A percentile compares a stretch with the other conserved stretches of the same genome.
Evolutionary conservation across 495 filamentous ascomycete species (phyloP).

Genomic region (Hypoxylon lienhwacheense): DNA sequence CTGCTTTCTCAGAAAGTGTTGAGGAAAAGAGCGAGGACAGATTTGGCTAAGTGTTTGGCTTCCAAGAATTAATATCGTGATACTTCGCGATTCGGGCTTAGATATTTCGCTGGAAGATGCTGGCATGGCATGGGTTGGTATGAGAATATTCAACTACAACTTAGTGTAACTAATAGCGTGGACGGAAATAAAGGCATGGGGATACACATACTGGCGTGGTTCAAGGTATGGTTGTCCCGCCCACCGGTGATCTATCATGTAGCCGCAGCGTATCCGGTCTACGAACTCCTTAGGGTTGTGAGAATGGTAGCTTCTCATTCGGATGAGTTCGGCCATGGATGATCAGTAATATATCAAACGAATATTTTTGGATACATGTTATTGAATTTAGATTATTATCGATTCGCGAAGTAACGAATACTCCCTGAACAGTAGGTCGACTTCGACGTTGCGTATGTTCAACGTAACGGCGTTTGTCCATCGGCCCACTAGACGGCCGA

Average conservation of each 20-base stretch:
- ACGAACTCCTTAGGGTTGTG: background rate
- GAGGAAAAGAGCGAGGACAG: background rate
- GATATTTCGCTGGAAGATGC: background rate
- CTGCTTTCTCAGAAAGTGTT: background rate
- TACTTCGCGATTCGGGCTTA: background rate
- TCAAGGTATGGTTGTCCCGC: background rate
- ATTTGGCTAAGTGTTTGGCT: background rate
- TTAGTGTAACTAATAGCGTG: no score
- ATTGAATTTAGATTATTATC: slow-evolving; percentile 2
- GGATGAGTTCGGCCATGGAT: slow-evolving; percentile 11
- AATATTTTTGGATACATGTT: background rate
- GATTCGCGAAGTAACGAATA: slow-evolving; percentile 23
- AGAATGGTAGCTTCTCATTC: background rate
- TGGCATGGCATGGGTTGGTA: background rate
- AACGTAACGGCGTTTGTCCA: slow-evolving; percentile 26
- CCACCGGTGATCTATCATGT: slow-evolving; percentile 5
- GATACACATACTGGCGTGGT: background rate
- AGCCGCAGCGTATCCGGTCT: slow-evolving; percentile 10
- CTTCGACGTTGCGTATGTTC: slow-evolving; percentile 26
- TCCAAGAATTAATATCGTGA: slow-evolving; percentile 1
- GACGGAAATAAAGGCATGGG: background rate
- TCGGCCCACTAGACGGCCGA: slow-evolving; percentile 19
- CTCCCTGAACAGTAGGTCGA: slow-evolving; percentile 12
- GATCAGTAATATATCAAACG: slow-evolving; percentile 6
- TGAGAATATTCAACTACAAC: no score